Evolutionary conservation across 164 flowering plant species (phyloP).

Genomic region (Aristolochia californica): DNA sequence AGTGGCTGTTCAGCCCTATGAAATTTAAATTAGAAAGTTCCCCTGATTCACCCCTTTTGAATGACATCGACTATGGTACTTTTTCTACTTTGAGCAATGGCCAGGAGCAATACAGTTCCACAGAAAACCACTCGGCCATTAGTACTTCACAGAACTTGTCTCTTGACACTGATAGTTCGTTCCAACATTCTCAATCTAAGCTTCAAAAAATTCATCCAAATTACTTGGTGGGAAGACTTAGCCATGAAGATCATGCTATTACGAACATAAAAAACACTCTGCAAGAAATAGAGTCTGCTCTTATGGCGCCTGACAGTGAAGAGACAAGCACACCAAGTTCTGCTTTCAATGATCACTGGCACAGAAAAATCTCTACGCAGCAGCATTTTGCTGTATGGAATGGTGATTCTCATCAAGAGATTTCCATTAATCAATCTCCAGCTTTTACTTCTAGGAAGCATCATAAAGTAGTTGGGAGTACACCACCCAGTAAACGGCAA

Average conservation of each 20-base stretch:
- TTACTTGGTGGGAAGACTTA: constrained; percentile 14
- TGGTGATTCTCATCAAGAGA: constrained; percentile 13
- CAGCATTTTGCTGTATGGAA: background rate
- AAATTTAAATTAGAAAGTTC: constrained; percentile 44
- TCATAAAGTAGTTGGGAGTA: constrained; percentile 13
- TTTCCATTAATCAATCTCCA: constrained; percentile 17
- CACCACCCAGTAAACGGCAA: constrained; percentile 32
- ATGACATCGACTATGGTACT: constrained; percentile 42
- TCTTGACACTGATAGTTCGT: constrained; percentile 29
- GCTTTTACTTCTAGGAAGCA: constrained; percentile 15
- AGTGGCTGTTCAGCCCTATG: constrained; percentile 25
- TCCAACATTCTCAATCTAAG: constrained; percentile 15
- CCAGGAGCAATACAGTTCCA: constrained; percentile 50
- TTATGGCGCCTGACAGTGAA: constrained; percentile 62
- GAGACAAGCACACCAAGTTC: constrained; percentile 21
- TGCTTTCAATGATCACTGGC: constrained; percentile 19
- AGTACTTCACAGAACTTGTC: constrained; percentile 47
- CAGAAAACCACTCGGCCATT: constrained; percentile 37
- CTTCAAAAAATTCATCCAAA: constrained; percentile 8
- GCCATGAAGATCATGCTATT: constrained; percentile 16
- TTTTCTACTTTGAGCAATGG: constrained; percentile 38
- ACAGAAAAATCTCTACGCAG: constrained; percentile 22
- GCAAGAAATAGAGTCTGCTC: constrained; percentile 51
- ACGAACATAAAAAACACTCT: constrained; percentile 28
- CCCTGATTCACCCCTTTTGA: constrained; percentile 50